Base-by-base conservation (phyloP, 176 grass and related monocot genomes). In the Oryza rufipogon region DNA sequence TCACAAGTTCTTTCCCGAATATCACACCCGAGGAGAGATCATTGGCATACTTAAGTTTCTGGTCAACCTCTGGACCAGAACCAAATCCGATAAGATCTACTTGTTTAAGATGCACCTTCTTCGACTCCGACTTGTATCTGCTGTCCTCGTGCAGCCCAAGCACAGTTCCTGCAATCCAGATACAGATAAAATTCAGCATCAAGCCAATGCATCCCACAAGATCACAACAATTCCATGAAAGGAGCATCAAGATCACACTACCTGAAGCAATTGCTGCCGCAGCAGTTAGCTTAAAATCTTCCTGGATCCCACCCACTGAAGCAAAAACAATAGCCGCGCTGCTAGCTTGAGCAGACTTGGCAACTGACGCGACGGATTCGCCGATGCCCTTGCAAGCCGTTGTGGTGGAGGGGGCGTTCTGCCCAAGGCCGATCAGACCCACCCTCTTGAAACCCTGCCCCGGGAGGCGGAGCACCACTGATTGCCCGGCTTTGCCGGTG, bases 1-100 rank as follows among this genome's bases (percentile, higher is more conserved):
- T 95, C 28, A 94, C 93, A 80, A 98, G 96, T 78, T 98, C 96
- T 91, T 90, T 98, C 34, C 96, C 96, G 7, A 98, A 93, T 39
- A 98, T 98, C 60, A 98, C 96, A 16, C 93, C 96, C 0, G 96
- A 94, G 11, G 83, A 89, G 80, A 98, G 74, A 86, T 95, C 89
- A 26, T 83, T 88, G n/a, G 91, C 88, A 76, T 95, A 87, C 46
- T 98, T 94, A 12, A 98, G 89, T 79, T 96, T 94, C 87, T 84
- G 52, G 71, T 95, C 91, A 49, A 98, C 12, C 71, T 94, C 89
- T 0, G 77, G 33, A 85, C 96, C 93, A 39, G 85, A 85, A 87
- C 93, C 93, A 56, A 98, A 69, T 20, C 93, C 93, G 83, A 98
- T 91, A 78, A 98, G 79, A 81, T 96, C 93, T 47, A 96, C 91